phyloP scores from a whole-genome alignment of 495 filamentous ascomycete species.

The Ramalina peruviana region DNA sequence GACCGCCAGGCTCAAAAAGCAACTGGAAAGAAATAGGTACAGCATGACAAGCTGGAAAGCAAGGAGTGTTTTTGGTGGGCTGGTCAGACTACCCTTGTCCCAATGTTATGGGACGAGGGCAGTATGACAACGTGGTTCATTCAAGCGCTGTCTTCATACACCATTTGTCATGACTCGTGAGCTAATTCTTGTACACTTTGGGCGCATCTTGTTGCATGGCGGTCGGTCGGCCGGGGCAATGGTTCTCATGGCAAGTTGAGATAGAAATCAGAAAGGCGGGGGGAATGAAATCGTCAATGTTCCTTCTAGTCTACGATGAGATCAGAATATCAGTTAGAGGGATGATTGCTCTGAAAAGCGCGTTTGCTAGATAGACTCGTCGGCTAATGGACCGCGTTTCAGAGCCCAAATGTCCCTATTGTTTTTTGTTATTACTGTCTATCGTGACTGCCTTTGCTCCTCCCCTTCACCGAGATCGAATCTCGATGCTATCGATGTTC shows the following conservation, averaged over 20 bases:
- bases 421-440: too few species aligned
- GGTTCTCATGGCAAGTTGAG: not conserved
- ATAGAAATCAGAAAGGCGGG: too few species aligned
- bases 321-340: not conserved
- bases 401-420: not conserved
- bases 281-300: not conserved
- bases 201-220: too few species aligned
- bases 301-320: not conserved
- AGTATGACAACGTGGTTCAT: constrained; percentile 20
- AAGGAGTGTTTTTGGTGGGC: constrained; percentile 17
- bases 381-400: not conserved
- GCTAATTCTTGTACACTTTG: constrained; percentile 1
- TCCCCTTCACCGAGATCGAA: too few species aligned
- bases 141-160: constrained; percentile 18
- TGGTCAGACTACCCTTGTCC: constrained; percentile 13
- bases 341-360: not conserved
- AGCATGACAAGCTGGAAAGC: constrained; percentile 8
- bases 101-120: constrained; percentile 5
- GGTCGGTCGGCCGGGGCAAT: not conserved
- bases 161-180: constrained; percentile 14
- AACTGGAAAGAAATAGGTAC: constrained; percentile 45
- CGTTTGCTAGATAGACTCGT: not conserved
- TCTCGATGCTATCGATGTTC: too few species aligned
- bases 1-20: constrained; percentile 45
- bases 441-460: too few species aligned